These are phyloP conservation scores for Mycosphaerella arachidis DNA, from an alignment of 2,329 filamentous ascomycete species.

Conservation along the genomic window DNA sequence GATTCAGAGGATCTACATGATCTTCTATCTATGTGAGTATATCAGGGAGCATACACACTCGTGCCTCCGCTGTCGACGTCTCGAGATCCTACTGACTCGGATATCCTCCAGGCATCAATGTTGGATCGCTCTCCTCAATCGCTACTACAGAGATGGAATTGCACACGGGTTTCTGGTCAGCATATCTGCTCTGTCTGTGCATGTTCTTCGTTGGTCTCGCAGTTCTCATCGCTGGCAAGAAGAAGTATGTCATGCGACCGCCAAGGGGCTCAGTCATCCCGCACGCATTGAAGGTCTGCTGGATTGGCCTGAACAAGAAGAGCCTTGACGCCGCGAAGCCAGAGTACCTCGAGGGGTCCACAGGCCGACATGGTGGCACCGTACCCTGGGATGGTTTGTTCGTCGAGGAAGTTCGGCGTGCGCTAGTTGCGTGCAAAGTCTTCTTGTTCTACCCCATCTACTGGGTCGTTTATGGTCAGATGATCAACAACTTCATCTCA, in stretches of 20 bases:
- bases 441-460: constrained; percentile 51
- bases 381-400: constrained; percentile 76
- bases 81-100: neutral
- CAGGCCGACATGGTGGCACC: constrained; percentile 55
- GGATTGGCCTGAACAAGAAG: constrained; percentile 46
- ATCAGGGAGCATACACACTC: neutral
- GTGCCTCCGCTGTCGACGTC: neutral
- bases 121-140: constrained; percentile 57
- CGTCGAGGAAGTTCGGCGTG: constrained; percentile 68
- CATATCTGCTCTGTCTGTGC: constrained; percentile 56
- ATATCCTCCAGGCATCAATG: constrained; percentile 54
- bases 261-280: constrained; percentile 68
- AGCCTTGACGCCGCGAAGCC: constrained; percentile 59
- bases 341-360: constrained; percentile 54
- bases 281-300: constrained; percentile 54
- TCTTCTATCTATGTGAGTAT: constrained; percentile 36
- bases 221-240: constrained; percentile 41
- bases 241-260: constrained; percentile 54
- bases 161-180: constrained; percentile 60
- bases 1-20: constrained; percentile 29
- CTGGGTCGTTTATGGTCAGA: constrained; percentile 56
- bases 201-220: constrained; percentile 59
- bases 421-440: constrained; percentile 61
- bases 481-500: constrained; percentile 46
- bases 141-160: constrained; percentile 57